Evolutionary conservation across 2,329 filamentous ascomycete species (phyloP), one percentile per base, ranked within the genome.

Genomic region (Fusarium globosum): DNA sequence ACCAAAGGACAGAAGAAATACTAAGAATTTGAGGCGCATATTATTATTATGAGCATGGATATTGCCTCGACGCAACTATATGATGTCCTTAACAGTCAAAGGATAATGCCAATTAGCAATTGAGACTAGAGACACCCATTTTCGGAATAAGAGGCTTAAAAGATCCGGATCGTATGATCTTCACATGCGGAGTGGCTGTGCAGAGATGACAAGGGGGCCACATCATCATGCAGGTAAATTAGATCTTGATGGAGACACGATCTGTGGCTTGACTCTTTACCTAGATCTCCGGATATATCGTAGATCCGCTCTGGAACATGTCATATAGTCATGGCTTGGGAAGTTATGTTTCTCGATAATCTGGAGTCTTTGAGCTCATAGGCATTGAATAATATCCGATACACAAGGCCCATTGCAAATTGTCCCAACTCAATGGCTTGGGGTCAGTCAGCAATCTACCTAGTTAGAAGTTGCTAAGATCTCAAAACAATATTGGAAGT

Each of bases 401-500:
- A n/a, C 2, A 15, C 11, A 6, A 42, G 2, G 16, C 38, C 4
- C 6, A 33, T n/a, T 56, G 28, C 52, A 33, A 12, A 20, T 3
- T 11, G 12, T 6, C 14, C 13, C 12, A 15, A 15, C n/a, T 35
- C 4, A 8, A 8, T 20, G 2, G 7, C 3, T 21, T 20, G 20
- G 9, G 9, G 9, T 15, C 13, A 39, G 12, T 10, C 13, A 16
- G 7, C 12, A 21, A 15, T 38, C 35, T 38, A 6, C 0, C 21
- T 39, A 4, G 0, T 28, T 39, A 4, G 0, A 18, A 10, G 5
- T 11, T 35, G 2, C 7, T 15, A 2, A 35, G 30, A 52, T 15
- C 2, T 14, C 6, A 20, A 4, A 6, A 20, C 2, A 3, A 9
- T 2, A 2, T 11, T 11, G 4, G 9, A 15, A 7, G 16, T 12